Conservation (phyloP, 768 basidiomycete genomes). For the Psilocybe subaeruginosa region DNA sequence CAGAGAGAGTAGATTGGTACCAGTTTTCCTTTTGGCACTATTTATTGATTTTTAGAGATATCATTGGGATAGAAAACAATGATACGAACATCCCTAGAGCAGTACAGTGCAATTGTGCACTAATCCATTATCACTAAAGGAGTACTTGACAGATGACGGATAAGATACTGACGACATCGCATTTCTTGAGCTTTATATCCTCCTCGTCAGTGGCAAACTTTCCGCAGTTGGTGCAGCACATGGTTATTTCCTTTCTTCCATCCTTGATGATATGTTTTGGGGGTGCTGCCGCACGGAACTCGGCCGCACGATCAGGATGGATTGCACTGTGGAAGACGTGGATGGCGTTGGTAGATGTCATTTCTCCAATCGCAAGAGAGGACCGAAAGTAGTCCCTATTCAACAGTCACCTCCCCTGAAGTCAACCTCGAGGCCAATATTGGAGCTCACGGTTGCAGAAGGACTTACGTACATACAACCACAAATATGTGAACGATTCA, state of each 20-base stretch:
- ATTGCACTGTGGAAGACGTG: slow-evolving; percentile 9
- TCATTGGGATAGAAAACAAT: neutral
- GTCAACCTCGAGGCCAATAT: too few relatives aligned
- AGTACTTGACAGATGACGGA: neutral
- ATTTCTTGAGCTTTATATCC: slow-evolving; percentile 13
- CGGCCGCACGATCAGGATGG: slow-evolving; percentile 15
- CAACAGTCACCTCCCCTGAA: too few relatives aligned
- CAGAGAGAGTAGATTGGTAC: neutral
- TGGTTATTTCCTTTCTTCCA: slow-evolving; percentile 15
- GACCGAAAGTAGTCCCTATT: too few relatives aligned
- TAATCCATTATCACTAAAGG: neutral
- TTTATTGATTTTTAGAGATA: neutral
- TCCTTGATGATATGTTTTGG: slow-evolving; percentile 18
- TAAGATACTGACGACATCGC: slow-evolving; percentile 7
- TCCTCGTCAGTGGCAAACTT: slow-evolving; percentile 1
- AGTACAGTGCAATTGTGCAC: slow-evolving; percentile 18
- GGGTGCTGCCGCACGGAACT: slow-evolving; percentile 16
- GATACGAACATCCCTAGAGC: slow-evolving; percentile 15
- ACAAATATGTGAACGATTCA: too few relatives aligned
- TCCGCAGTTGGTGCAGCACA: slow-evolving; percentile 18
- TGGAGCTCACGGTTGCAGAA: too few relatives aligned
- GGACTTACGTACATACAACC: too few relatives aligned
- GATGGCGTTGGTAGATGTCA: neutral
- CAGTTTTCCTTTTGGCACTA: slow-evolving; percentile 22
- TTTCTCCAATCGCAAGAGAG: neutral